phyloP scores from a whole-genome alignment of 148 eudicot genomes.

The Rhododendron mucronatum region DNA sequence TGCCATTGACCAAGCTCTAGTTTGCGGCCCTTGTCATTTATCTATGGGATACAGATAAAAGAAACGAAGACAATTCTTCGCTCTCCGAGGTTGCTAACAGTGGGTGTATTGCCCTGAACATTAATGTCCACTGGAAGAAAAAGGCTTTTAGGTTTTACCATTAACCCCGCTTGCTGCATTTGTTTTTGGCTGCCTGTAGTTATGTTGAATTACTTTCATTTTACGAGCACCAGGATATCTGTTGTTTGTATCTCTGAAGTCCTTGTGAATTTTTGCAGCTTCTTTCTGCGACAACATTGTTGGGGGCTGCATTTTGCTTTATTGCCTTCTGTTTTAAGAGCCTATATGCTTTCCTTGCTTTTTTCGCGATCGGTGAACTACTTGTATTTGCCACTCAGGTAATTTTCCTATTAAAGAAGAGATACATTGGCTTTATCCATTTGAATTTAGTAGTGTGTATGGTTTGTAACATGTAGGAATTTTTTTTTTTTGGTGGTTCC shows the following conservation, averaged over 20 bases:
- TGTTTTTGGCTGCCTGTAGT: neutral
- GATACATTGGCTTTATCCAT: neutral
- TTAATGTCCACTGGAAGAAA: neutral
- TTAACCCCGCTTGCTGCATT: neutral
- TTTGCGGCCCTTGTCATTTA: neutral
- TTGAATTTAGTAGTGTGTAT: neutral
- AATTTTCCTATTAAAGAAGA: conserved; percentile 5
- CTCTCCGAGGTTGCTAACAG: neutral
- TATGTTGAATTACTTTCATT: neutral
- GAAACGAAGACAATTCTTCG: neutral
- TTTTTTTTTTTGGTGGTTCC: neutral
- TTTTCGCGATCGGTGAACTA: conserved; percentile 79
- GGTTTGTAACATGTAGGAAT: neutral
- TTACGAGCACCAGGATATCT: neutral
- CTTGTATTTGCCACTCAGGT: conserved; percentile 96
- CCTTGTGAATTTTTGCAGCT: conserved; percentile 49
- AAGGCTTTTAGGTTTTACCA: neutral
- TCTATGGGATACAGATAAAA: neutral
- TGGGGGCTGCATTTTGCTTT: conserved; percentile 84
- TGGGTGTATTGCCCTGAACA: neutral
- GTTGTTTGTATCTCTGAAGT: conserved; percentile 4
- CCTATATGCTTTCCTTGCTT: conserved; percentile 50
- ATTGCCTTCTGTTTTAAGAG: conserved; percentile 79
- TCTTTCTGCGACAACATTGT: conserved; percentile 65
- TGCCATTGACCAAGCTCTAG: neutral